These are phyloP conservation scores for Babesia sp. DNA, from an alignment of 169 alveolate genomes.

Conservation along the genomic window DNA sequence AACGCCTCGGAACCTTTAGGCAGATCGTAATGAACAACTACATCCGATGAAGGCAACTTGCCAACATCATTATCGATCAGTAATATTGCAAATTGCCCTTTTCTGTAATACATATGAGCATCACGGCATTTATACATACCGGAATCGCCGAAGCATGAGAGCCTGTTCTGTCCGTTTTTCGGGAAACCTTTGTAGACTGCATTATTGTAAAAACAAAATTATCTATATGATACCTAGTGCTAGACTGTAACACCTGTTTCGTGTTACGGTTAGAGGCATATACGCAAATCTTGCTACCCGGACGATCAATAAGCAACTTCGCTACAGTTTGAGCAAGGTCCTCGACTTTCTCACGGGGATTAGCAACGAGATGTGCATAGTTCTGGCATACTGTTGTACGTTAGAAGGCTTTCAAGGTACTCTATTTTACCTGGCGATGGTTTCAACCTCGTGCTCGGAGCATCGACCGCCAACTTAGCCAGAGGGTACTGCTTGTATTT, in stretches of 20 bases:
- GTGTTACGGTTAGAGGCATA: slow-evolving; percentile 38
- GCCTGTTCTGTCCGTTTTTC: slow-evolving; percentile 28
- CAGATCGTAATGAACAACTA: slow-evolving; percentile 57
- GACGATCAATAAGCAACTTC: slow-evolving; percentile 24
- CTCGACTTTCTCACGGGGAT: slow-evolving; percentile 23
- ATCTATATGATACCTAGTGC: slow-evolving; percentile 31
- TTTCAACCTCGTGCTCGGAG: neutral
- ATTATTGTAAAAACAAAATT: neutral
- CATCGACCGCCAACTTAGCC: neutral
- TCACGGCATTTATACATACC: slow-evolving; percentile 11
- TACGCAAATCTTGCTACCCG: slow-evolving; percentile 31
- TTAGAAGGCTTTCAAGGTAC: neutral
- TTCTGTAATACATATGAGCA: neutral
- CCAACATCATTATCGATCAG: slow-evolving; percentile 32
- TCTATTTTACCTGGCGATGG: neutral
- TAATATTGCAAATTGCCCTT: slow-evolving; percentile 20
- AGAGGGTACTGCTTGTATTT: neutral
- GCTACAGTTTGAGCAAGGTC: slow-evolving; percentile 30
- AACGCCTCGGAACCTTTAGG: slow-evolving; percentile 32
- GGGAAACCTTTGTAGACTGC: slow-evolving; percentile 52
- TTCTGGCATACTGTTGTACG: neutral
- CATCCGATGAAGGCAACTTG: slow-evolving; percentile 40
- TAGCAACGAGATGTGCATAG: slow-evolving; percentile 46
- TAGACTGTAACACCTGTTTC: slow-evolving; percentile 8
- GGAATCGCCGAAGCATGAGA: slow-evolving; percentile 42